Conservation (phyloP, 2,329 filamentous ascomycete genomes). For the Purpureocillium lavendulum region DNA sequence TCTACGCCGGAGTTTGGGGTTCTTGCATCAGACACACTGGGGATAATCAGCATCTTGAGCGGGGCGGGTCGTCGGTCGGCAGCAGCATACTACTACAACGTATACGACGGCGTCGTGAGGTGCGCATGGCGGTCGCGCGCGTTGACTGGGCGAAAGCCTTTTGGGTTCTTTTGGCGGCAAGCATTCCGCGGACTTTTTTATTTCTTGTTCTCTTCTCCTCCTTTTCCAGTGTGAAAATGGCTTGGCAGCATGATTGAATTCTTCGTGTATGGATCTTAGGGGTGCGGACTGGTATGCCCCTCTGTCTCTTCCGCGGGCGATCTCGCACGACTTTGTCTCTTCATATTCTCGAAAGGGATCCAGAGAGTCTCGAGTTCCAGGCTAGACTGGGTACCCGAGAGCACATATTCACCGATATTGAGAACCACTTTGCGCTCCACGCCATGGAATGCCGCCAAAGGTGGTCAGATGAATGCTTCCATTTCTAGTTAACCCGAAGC, state of each 20-base stretch:
- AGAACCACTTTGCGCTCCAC: no score
- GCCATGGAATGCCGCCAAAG: no score
- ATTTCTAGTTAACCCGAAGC: slow-evolving; percentile 1
- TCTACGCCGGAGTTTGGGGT: slow-evolving; percentile 21
- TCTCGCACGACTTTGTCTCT: no score
- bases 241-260: no score
- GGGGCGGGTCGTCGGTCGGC: slow-evolving; percentile 8
- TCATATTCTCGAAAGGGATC: no score
- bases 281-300: no score
- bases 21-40: slow-evolving; percentile 7
- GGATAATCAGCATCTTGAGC: slow-evolving; percentile 9
- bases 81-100: slow-evolving; percentile 1
- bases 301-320: no score
- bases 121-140: background rate
- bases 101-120: background rate
- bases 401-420: no score
- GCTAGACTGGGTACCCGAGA: no score
- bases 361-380: no score
- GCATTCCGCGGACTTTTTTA: background rate
- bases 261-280: no score
- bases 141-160: background rate
- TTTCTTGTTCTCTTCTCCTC: background rate
- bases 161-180: background rate
- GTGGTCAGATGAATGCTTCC: background rate
- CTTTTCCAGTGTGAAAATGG: no score